Evolutionary conservation across 164 flowering plant genomes (phyloP), one percentile per base, ranked within the genome.

Genomic region (Macadamia tetraphylla): DNA sequence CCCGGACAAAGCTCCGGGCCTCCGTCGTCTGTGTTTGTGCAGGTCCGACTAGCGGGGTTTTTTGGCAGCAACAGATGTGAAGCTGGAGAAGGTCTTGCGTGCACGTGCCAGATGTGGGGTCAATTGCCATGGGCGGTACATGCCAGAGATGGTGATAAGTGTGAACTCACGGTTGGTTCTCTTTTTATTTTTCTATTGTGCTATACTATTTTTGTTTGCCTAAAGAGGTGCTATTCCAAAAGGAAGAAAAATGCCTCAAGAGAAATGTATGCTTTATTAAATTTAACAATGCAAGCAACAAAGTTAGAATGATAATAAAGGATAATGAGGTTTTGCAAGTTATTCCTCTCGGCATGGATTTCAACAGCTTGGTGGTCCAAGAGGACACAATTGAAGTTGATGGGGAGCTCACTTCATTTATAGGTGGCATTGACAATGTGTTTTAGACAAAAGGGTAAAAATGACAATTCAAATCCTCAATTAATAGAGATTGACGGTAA

Each of bases 301-400:
- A 18, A 31, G 18, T n/a, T 13, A 29, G 32, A 1, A 63, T 43
- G 40, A n/a, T 29, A 32, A 23, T 42, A 32, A 3, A 59, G 2
- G 49, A 30, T 29, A 9, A 48, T 30, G 48, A 42, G 23, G 46
- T 23, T n/a, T 52, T 71, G 14, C 80, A 89, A 92, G 95, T 89
- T 32, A 90, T 90, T 73, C 88, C 96, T 73, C 96, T 91, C 62
- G 96, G 96, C 10, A 90, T 90, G 96, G 96, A 90, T 77, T 90
- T 90, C 74, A 85, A 87, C 76, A 86, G 70, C 73, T 88, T 89
- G 58, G 78, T 73, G 43, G 82, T 67, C 64, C 91, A 84, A 62
- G 96, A 86, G 73, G 91, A 86, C 30, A 48, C 73, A 29, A 73
- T 79, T 57, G 95, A 89, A 15, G 76, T 32, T 52, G 96, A 89